A percentile compares a stretch with the other conserved stretches of the same genome.
These are phyloP conservation scores for Kluyveromyces sp. DNA, from an alignment of 1,139 yeast genomes.

Conservation along the genomic window DNA sequence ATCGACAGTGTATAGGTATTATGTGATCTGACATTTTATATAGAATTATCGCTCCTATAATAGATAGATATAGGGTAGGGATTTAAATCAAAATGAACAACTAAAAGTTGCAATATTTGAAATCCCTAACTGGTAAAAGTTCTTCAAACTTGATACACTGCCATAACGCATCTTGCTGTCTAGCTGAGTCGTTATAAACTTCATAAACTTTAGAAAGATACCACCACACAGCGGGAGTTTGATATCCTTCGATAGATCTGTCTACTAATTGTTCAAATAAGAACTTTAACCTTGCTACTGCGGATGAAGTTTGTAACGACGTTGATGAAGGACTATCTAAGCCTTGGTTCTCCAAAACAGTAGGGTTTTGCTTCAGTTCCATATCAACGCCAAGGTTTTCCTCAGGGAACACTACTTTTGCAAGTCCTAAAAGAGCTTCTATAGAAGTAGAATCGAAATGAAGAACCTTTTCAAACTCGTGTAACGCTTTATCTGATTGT, in stretches of 20 bases:
- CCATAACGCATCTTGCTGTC: conserved; percentile 53
- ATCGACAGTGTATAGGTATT: not conserved
- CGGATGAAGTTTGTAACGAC: conserved; percentile 37
- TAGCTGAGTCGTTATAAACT: conserved; percentile 45
- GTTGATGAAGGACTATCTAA: not conserved
- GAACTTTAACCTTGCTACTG: conserved; percentile 55
- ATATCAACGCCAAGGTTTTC: conserved; percentile 11
- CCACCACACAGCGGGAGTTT: conserved; percentile 68
- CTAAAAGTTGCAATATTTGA: conserved; percentile 24
- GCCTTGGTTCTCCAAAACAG: conserved; percentile 3
- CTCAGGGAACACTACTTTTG: conserved; percentile 42
- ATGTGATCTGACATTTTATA: too few relatives aligned
- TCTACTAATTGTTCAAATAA: conserved; percentile 54
- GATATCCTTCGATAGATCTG: conserved; percentile 42
- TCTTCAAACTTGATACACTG: conserved; percentile 64
- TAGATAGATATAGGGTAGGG: not conserved
- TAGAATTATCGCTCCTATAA: not conserved
- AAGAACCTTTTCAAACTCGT: conserved; percentile 63
- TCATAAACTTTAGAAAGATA: conserved; percentile 61
- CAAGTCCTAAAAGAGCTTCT: conserved; percentile 59
- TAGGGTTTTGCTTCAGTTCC: conserved; percentile 12
- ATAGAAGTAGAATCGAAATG: conserved; percentile 45
- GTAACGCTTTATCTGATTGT: conserved; percentile 40
- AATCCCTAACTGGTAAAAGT: conserved; percentile 51
- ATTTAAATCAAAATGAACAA: not conserved